These are phyloP conservation scores for Ophiorrhiza pumila DNA, from an alignment of 257 asterid genomes.

Conservation along the genomic window DNA sequence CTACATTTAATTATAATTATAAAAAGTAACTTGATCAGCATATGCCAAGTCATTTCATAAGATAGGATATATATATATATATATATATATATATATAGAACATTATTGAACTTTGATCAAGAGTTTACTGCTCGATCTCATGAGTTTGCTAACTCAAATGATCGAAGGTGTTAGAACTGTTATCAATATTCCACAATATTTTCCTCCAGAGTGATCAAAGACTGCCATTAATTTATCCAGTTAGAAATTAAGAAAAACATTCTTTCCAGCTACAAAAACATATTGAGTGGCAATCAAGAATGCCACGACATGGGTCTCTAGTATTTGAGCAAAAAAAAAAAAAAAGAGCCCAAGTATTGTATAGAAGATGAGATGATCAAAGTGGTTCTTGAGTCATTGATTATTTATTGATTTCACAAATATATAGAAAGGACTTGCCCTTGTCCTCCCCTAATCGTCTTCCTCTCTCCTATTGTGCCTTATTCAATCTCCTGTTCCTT, in stretches of 20 bases:
- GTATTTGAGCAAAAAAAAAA: neutral
- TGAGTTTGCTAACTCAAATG: neutral
- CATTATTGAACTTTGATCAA: slow-evolving; percentile 11
- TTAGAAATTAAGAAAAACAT: slow-evolving; percentile 5
- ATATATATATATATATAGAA: no score
- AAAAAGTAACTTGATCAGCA: slow-evolving; percentile 1
- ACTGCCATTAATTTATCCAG: neutral
- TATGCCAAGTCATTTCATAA: neutral
- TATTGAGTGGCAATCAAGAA: neutral
- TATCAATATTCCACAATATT: neutral
- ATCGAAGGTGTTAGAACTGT: neutral
- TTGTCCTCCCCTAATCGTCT: slow-evolving; percentile 23
- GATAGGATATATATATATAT: no score
- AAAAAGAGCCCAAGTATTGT: neutral
- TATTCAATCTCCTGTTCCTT: slow-evolving; percentile 27
- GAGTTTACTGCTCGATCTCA: no score
- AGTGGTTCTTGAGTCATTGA: slow-evolving; percentile 48
- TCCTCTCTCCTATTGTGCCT: slow-evolving; percentile 16
- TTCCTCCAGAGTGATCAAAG: neutral
- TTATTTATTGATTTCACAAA: slow-evolving; percentile 34
- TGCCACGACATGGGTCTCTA: slow-evolving; percentile 7
- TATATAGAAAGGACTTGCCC: slow-evolving; percentile 34
- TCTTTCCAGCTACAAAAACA: neutral
- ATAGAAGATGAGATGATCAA: slow-evolving; percentile 13
- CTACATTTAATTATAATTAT: neutral